Base-by-base conservation (phyloP, 164 flowering plant species). In the Tetrastigma voinierianum region DNA sequence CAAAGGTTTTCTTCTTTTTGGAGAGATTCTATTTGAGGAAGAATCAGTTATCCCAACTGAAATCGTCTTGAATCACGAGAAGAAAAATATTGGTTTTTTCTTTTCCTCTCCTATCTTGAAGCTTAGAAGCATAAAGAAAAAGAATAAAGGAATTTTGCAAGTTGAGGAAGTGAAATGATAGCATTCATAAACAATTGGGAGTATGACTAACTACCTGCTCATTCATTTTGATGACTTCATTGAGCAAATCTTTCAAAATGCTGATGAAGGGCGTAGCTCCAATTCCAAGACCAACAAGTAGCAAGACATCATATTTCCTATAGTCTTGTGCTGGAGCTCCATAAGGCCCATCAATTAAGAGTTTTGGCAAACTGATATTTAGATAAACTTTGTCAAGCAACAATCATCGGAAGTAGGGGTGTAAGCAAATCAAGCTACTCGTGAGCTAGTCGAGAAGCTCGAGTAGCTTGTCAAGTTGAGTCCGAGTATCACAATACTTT, bases 311-410 rank as follows among this genome's bases (percentile, higher is more conserved):
- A 77, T 94, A 94, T 56, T 91, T 94, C 20, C 67, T 49, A 64
- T 90, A 94, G 59, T 94, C 97, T 82, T 94, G 96, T 48, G 98
- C 97, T 18, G 98, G 97, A 49, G 98, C 98, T 62, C 98, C 98
- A 74, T 91, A 93, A 24, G 98, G 96, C 46, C 98, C 98, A 73
- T 93, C 98, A 66, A 94, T 90, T 61, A 79, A 72, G 46, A 94
- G 91, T 85, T 83, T 91, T 59, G 98, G 98, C 76, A 94, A 72
- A 70, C 98, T 93, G 85, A 58, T 62, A 62, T 14, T 10, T 9
- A 52, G 57, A 71, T 15, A 17, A 21, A 70, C 11, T 60, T 46
- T 49, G 23, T n/a, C 19, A 68, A 64, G 51, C 17, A 4, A 51
- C 6, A 48, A 65, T 4, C n/a, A n/a, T n/a, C n/a, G n/a, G n/a